Base-by-base conservation (phyloP, 495 filamentous ascomycete genomes). In the Penicillium angulare region DNA sequence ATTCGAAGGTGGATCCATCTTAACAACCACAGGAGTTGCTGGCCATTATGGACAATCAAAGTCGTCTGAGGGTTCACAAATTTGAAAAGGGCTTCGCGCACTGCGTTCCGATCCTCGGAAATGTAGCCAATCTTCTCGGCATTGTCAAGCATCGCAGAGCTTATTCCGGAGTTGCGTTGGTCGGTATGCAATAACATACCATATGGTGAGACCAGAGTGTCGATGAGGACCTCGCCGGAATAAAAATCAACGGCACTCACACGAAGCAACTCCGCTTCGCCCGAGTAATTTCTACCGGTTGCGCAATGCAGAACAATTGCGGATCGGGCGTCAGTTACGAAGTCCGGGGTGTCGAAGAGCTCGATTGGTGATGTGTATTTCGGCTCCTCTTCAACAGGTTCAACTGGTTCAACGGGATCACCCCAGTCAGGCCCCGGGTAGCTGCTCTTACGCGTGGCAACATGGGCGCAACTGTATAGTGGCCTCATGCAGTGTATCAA, bases 231-330 rank as follows among this genome's bases (percentile, higher is more conserved):
- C 3, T 69, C 57, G 1, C 75, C 69, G 0, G 66, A 65, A 50
- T 77, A 66, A 43, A 69, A 72, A 45, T 81, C 78, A 5, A 79
- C 46, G 1, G 66, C 57, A 17, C 64, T 68, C 1, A 81, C 7
- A 0, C 66, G 66, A 31, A 79, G 68, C 0, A 81, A 63, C 16
- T 79, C 75, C 1, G 34, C 16, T 0, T 68, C 62, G 1, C 65
- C 59, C 8, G 45, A 36, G 0, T 36, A 12, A 1, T 68, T 34
- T 0, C 60, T 59, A 3, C 74, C 75, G 71, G 78, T 79, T 50
- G 80, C 76, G 51, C 77, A 80, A 57, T 78, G 72, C n/a, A 81
- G 54, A 5, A 67, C 74, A 6, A 80, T 60, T 1, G 69, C 71
- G 5, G 40, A 53, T 0, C 60, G 57, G 18, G 17, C 9, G 17